Percentiles rank a stretch among this genome's conserved stretches.
Evolutionary conservation across 1,284 basidiomycete species (phyloP).

Genomic region (Heterobasidion irregulare): DNA sequence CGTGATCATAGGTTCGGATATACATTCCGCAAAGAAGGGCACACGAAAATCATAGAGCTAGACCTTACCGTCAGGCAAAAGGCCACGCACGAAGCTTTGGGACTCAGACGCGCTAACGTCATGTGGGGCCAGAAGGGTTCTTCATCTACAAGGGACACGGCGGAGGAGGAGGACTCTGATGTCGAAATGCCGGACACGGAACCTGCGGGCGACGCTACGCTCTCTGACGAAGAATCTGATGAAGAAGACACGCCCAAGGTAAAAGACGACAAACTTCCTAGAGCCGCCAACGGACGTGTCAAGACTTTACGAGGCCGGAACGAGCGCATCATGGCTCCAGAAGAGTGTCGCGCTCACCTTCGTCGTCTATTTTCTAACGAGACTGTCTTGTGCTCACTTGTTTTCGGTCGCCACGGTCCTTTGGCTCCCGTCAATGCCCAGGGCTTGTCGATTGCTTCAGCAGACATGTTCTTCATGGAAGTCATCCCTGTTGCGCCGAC

Average conservation of each 20-base stretch:
- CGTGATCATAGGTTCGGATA: conserved; percentile 58
- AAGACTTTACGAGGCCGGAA: conserved; percentile 74
- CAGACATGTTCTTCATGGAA: conserved; percentile 97
- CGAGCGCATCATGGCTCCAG: conserved; percentile 85
- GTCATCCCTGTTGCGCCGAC: conserved; percentile 90
- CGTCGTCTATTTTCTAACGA: conserved; percentile 87
- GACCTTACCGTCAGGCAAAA: conserved; percentile 82
- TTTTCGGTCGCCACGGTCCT: conserved; percentile 91
- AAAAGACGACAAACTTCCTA: conserved; percentile 12
- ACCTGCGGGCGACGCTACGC: conserved; percentile 34
- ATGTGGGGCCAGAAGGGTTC: conserved; percentile 42
- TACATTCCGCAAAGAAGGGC: conserved; percentile 89
- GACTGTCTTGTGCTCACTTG: conserved; percentile 69
- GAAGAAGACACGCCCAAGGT: conserved; percentile 19
- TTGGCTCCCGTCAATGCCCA: conserved; percentile 54
- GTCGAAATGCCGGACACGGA: conserved; percentile 42
- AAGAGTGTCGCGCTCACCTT: conserved; percentile 92
- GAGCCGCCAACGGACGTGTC: conserved; percentile 67
- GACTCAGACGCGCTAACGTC: conserved; percentile 66
- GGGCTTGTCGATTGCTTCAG: conserved; percentile 61
- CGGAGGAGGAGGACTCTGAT: conserved; percentile 28
- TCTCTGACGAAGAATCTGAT: conserved; percentile 39
- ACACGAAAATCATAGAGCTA: conserved; percentile 93
- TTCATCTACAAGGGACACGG: conserved; percentile 1
- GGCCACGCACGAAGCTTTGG: conserved; percentile 44